phyloP scores from a whole-genome alignment of 2,329 filamentous ascomycete genomes.

The Clonostachys rosea region DNA sequence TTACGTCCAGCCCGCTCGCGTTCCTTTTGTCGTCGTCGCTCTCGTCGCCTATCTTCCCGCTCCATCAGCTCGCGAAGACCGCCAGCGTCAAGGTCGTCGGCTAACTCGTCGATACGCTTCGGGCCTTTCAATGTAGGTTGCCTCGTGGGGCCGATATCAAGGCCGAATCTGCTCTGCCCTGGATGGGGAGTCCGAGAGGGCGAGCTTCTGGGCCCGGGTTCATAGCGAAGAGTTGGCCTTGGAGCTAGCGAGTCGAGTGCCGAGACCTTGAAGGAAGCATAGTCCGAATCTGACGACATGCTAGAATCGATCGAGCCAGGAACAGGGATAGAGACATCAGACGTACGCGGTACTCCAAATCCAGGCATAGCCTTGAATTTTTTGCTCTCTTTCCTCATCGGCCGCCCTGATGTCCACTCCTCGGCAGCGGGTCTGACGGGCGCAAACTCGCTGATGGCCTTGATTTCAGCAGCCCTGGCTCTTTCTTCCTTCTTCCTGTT shows the following conservation, averaged over 20 bases:
- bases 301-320: constrained; percentile 73
- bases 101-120: constrained; percentile 65
- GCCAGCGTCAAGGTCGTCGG: constrained; percentile 79
- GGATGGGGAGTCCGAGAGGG: constrained; percentile 29
- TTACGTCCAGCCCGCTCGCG: constrained; percentile 62
- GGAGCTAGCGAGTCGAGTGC: constrained; percentile 78
- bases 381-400: constrained; percentile 59
- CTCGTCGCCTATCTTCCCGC: constrained; percentile 73
- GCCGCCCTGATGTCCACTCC: constrained; percentile 54
- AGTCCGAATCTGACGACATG: constrained; percentile 71
- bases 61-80: constrained; percentile 88
- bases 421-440: constrained; percentile 60
- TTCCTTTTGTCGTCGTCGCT: constrained; percentile 67
- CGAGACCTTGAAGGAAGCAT: constrained; percentile 72
- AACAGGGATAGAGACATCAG: constrained; percentile 70
- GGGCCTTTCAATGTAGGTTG: constrained; percentile 44
- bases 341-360: constrained; percentile 42
- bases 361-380: constrained; percentile 50
- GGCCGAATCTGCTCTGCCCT: too few relatives aligned
- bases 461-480: constrained; percentile 82
- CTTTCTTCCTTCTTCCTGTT: constrained; percentile 73
- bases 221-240: constrained; percentile 75
- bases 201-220: constrained; percentile 57
- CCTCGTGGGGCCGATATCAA: too few relatives aligned
- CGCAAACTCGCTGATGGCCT: constrained; percentile 70